Evolutionary conservation across 192 early-diverging fungal species (phyloP).

Genomic region (Coemansia sp.): DNA sequence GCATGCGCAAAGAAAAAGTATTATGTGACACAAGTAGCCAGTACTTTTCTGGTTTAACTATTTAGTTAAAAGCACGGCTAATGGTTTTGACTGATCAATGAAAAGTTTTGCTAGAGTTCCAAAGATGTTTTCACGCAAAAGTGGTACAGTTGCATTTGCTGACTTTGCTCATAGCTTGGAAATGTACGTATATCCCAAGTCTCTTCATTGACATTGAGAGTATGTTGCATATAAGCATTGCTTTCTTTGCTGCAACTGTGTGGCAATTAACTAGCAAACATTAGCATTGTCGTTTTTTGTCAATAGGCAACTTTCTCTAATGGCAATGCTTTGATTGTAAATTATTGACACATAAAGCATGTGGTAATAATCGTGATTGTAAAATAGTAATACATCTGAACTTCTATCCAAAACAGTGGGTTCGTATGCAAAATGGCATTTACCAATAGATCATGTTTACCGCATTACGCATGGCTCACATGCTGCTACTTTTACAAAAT

Average conservation of each 20-base stretch:
- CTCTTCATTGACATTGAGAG: background rate
- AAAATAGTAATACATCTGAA: too few species aligned
- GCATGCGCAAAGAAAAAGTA: background rate
- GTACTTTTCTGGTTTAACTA: background rate
- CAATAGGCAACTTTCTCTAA: background rate
- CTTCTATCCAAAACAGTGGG: too few species aligned
- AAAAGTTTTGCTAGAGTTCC: background rate
- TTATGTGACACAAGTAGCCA: background rate
- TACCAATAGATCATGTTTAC: too few species aligned
- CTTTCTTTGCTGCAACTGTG: background rate
- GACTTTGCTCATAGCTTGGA: background rate
- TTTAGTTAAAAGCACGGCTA: background rate
- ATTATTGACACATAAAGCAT: background rate
- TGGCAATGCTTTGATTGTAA: background rate
- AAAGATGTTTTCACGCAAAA: too few species aligned
- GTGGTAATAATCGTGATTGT: too few species aligned
- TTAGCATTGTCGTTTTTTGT: background rate
- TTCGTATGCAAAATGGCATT: too few species aligned
- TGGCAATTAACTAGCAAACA: background rate
- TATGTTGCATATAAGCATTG: background rate
- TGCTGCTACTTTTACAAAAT: background rate
- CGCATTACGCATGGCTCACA: background rate
- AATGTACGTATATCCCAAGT: background rate
- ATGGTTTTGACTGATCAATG: background rate
- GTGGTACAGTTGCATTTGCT: too few species aligned